Evolutionary conservation across 495 filamentous ascomycete genomes (phyloP).

Genomic region (Penicillium ochrochloron): DNA sequence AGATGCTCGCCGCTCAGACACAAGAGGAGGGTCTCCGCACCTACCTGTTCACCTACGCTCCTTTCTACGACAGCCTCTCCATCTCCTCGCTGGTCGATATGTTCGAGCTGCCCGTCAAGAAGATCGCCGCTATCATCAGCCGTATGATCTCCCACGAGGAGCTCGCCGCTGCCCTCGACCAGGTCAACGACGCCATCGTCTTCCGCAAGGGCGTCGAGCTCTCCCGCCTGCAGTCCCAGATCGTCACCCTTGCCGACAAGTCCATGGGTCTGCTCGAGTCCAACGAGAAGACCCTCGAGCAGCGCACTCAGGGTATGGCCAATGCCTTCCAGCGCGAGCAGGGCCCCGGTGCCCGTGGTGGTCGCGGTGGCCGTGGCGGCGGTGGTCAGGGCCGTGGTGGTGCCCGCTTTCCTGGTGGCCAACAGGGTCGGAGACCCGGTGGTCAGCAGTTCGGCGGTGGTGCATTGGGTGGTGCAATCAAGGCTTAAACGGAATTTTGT

Average conservation of each 20-base stretch:
- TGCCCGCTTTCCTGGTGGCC: conserved; percentile 51
- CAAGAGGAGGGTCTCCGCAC: conserved; percentile 98
- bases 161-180: conserved; percentile 92
- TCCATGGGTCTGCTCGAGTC: conserved; percentile 92
- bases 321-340: conserved; percentile 93
- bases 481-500: conserved; percentile 53
- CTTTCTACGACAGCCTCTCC: conserved; percentile 97
- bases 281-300: conserved; percentile 96
- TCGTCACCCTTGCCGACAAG: conserved; percentile 93
- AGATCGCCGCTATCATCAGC: conserved; percentile 92
- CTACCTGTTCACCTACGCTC: conserved; percentile 99
- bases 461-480: conserved; percentile 67
- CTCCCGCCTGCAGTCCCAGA: conserved; percentile 91
- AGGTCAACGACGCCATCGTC: conserved; percentile 95
- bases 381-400: conserved; percentile 75
- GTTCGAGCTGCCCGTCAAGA: conserved; percentile 92
- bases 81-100: conserved; percentile 82
- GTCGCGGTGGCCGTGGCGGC: conserved; percentile 63
- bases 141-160: conserved; percentile 99
- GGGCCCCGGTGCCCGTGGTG: conserved; percentile 74
- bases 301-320: conserved; percentile 91
- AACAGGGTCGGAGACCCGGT: conserved; percentile 55
- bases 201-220: conserved; percentile 99
- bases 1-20: conserved; percentile 94
- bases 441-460: conserved; percentile 67